Evolutionary conservation across 805 yeast species (phyloP).

Genomic region (Blastobotrys attinorum): DNA sequence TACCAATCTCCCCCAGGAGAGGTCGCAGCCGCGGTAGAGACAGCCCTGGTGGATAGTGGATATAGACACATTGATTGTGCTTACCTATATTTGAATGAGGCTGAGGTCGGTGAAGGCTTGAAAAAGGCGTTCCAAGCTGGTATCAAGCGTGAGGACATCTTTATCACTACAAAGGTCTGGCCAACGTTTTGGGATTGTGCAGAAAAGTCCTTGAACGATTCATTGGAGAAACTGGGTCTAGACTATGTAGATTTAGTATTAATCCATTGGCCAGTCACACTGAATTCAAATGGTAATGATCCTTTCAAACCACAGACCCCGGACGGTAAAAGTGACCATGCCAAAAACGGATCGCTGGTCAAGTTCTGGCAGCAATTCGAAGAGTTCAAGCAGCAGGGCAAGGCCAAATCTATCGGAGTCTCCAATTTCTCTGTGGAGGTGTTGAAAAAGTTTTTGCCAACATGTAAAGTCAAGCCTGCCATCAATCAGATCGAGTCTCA

Average conservation of each 20-base stretch:
- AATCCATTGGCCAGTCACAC: slow-evolving; percentile 57
- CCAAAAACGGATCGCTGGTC: slow-evolving; percentile 26
- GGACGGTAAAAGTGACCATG: slow-evolving; percentile 33
- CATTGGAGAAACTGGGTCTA: slow-evolving; percentile 43
- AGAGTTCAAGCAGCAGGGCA: slow-evolving; percentile 36
- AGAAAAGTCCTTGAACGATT: slow-evolving; percentile 39
- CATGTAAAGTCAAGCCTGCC: slow-evolving; percentile 57
- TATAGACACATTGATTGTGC: slow-evolving; percentile 74
- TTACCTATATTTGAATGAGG: slow-evolving; percentile 65
- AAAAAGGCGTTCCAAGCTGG: too few relatives aligned
- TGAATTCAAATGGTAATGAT: slow-evolving; percentile 16
- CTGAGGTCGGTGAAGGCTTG: slow-evolving; percentile 65
- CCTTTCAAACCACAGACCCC: slow-evolving; percentile 23
- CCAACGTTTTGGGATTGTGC: slow-evolving; percentile 32
- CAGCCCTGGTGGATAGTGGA: slow-evolving; percentile 59
- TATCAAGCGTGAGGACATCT: slow-evolving; percentile 47
- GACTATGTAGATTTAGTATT: slow-evolving; percentile 59
- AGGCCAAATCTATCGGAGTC: slow-evolving; percentile 63
- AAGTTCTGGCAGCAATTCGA: slow-evolving; percentile 58
- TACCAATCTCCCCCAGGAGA: too few relatives aligned
- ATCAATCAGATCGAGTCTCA: slow-evolving; percentile 62
- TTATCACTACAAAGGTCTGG: slow-evolving; percentile 60
- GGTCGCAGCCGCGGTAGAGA: too few relatives aligned
- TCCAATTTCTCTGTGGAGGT: too few relatives aligned
- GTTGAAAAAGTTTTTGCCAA: too few relatives aligned